Base-by-base conservation (phyloP, 2,329 filamentous ascomycete genomes). In the Microsporum canis region DNA sequence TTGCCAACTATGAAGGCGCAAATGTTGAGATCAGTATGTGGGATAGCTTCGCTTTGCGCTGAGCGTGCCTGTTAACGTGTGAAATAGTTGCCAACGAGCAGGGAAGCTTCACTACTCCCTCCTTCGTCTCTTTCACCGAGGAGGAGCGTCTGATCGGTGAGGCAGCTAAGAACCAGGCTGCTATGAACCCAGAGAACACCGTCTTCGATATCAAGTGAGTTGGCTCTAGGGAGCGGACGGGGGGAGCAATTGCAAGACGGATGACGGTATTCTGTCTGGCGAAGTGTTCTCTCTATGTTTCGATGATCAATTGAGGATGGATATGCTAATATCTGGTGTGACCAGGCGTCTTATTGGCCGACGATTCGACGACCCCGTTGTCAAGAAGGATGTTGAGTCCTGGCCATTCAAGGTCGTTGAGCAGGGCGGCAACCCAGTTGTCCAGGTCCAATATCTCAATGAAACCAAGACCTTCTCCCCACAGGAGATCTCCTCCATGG, bases 351-450 rank as follows among this genome's bases (percentile, higher is more conserved):
- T 99, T 73, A 97, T 99, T 78, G 94, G 94, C 78, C 89, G 94
- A 75, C 86, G 91, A 76, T 96, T 88, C 77, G 90, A 94, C 73
- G 94, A 97, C 78, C 87, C 90, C 69, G 91, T 89, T 69, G 94
- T 97, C 78, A 96, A 96, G 88, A 96, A 96, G 85, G 91, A 97
- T 78, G 87, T 94, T 73, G 89, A 96, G 82, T 94, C 91, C 68
- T 99, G 94, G 92, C 94, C 94, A 71, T 99, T 99, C 88, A 96
- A 95, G 85, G 89, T 99, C 74, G 79, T 95, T 70, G 90, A 96
- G 76, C 87, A 91, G 72, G 86, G 84, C 70, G 89, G 88, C 75
- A 89, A 85, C 82, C 94, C 94, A 69, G 85, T 89, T 77, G 91
- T 99, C 70, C 82, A 96, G 84, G 94, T 99, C 68, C 84, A 96